Percentiles rank a stretch among this genome's conserved stretches.
These are phyloP conservation scores for Ramaria sp. DNA, from an alignment of 768 basidiomycete species.

Conservation along the genomic window DNA sequence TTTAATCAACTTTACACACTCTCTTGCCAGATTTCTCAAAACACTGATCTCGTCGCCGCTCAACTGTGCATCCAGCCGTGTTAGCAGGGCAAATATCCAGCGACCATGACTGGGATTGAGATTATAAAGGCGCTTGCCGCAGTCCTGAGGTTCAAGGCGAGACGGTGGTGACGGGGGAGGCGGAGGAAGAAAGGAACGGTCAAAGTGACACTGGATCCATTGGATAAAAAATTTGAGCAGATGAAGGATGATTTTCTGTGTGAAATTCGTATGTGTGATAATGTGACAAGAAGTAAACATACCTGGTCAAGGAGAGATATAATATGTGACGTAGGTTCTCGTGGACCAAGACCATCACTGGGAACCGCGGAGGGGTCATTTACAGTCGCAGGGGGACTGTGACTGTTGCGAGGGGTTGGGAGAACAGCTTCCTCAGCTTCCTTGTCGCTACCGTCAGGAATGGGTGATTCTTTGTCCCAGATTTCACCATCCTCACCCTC, in stretches of 20 bases:
- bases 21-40: slow-evolving; percentile 66
- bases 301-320: slow-evolving; percentile 61
- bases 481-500: not conserved
- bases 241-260: slow-evolving; percentile 58
- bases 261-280: not conserved
- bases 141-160: not conserved
- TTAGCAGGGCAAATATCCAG: slow-evolving; percentile 72
- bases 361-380: not conserved
- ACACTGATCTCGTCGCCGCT: slow-evolving; percentile 68
- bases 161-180: slow-evolving; percentile 5
- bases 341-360: slow-evolving; percentile 10
- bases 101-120: slow-evolving; percentile 42
- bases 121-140: slow-evolving; percentile 24
- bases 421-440: not conserved
- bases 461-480: not conserved
- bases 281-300: slow-evolving; percentile 15
- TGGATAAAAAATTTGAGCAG: slow-evolving; percentile 76
- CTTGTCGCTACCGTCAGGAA: not conserved
- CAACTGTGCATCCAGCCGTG: slow-evolving; percentile 56
- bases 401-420: not conserved
- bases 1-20: slow-evolving; percentile 48
- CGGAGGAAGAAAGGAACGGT: slow-evolving; percentile 23
- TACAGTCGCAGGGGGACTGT: not conserved
- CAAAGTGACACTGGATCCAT: slow-evolving; percentile 61
- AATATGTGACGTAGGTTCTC: slow-evolving; percentile 49